phyloP scores from a whole-genome alignment of 768 basidiomycete species.

The Termitomyces sp. region DNA sequence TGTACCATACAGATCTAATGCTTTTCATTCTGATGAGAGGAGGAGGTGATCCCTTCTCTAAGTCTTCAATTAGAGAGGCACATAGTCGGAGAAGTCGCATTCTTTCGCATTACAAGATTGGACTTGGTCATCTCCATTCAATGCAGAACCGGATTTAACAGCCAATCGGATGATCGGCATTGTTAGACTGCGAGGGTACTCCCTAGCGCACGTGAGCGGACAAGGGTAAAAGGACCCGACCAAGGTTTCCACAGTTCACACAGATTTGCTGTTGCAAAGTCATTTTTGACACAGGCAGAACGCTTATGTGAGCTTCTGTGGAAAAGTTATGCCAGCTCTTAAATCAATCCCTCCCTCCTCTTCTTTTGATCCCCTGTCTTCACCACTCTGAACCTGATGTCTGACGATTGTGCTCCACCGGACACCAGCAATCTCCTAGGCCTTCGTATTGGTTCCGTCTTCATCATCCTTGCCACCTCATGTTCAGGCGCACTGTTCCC shows the following conservation, averaged over 20 bases:
- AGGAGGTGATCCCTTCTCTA: background rate
- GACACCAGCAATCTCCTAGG: conserved; percentile 41
- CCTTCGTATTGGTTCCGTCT: conserved; percentile 67
- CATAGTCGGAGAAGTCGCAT: too few relatives aligned
- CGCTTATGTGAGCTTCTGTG: background rate
- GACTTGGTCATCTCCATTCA: background rate
- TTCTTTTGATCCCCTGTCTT: background rate
- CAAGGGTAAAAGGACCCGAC: background rate
- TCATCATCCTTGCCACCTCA: conserved; percentile 64
- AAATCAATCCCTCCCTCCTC: background rate
- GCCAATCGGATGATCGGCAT: background rate
- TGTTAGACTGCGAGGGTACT: conserved; percentile 1
- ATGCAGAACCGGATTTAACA: background rate
- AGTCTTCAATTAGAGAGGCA: background rate
- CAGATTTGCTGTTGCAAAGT: background rate
- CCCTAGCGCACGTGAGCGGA: background rate
- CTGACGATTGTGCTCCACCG: conserved; percentile 41
- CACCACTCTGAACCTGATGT: conserved; percentile 2
- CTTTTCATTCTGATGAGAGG: background rate
- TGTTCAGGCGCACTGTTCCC: conserved; percentile 65
- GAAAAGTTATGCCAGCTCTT: background rate
- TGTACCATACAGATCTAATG: background rate
- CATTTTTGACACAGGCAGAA: background rate
- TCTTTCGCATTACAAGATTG: background rate
- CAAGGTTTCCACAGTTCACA: background rate